Percentiles rank a stretch among this genome's conserved stretches.
Conservation (phyloP, 2,329 filamentous ascomycete genomes). For the Hymenoscyphus linearis region DNA sequence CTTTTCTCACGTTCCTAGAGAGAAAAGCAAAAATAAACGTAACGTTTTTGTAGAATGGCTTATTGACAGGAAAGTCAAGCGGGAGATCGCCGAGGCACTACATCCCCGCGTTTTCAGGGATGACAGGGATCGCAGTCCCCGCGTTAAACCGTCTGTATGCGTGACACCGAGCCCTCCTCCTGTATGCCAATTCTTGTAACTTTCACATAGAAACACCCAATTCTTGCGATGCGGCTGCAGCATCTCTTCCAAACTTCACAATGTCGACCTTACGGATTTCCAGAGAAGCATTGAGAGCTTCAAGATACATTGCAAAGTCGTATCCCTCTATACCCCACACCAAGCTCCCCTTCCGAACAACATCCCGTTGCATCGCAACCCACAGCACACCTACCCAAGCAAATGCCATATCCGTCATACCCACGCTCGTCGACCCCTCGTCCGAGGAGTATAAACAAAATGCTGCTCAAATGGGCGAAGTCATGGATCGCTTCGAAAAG, state of each 20-base stretch:
- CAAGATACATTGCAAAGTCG: constrained; percentile 38
- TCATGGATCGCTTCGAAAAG: constrained; percentile 61
- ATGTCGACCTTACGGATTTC: constrained; percentile 47
- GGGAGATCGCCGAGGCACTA: neutral
- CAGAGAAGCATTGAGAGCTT: constrained; percentile 40
- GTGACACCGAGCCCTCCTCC: neutral
- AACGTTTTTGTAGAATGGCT: neutral
- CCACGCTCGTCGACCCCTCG: constrained; percentile 67
- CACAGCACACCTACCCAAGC: constrained; percentile 81
- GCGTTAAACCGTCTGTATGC: constrained; percentile 10
- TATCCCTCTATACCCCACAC: constrained; percentile 21
- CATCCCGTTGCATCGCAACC: constrained; percentile 50
- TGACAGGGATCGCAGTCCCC: neutral
- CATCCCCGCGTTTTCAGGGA: neutral
- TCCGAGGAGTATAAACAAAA: constrained; percentile 81
- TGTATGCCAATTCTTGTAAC: too few relatives aligned
- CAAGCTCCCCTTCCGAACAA: constrained; percentile 14
- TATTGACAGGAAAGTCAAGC: neutral
- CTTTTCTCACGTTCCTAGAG: constrained; percentile 7
- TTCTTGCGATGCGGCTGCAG: constrained; percentile 16
- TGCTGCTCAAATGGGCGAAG: constrained; percentile 66
- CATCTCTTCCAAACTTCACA: constrained; percentile 16
- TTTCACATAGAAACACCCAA: neutral
- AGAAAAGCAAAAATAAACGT: neutral
- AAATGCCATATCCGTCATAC: constrained; percentile 73